Evolutionary conservation across 192 early-diverging fungal species (phyloP).

Genomic region (Entophlyctis luteolus): DNA sequence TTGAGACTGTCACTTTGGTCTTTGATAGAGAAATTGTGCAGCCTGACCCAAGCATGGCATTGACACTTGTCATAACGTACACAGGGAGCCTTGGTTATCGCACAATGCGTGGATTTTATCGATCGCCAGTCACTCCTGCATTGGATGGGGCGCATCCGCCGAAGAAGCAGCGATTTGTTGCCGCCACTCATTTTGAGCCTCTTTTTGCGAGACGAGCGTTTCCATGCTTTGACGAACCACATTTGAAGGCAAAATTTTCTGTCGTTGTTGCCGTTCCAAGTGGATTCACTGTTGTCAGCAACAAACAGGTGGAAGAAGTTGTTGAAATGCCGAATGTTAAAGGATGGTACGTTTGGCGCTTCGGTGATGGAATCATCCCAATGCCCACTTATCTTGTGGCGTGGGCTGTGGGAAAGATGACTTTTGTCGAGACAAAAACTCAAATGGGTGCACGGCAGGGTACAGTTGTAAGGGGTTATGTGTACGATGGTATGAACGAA

Average conservation of each 20-base stretch:
- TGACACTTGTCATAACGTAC: conserved; percentile 15
- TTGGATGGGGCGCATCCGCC: background rate
- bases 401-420: conserved; percentile 27
- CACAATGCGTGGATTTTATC: conserved; percentile 14
- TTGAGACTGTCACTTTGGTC: background rate
- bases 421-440: background rate
- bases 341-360: conserved; percentile 28
- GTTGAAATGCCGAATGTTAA: background rate
- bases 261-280: conserved; percentile 40
- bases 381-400: conserved; percentile 48
- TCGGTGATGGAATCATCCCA: conserved; percentile 18
- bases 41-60: background rate
- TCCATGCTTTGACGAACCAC: conserved; percentile 47
- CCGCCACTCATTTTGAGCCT: conserved; percentile 47
- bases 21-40: background rate
- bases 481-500: conserved; percentile 33
- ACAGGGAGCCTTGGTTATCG: background rate
- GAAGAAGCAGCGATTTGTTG: conserved; percentile 12
- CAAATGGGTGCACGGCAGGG: background rate
- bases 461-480: conserved; percentile 43
- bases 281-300: conserved; percentile 48
- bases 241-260: conserved; percentile 54
- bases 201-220: conserved; percentile 34
- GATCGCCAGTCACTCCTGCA: background rate
- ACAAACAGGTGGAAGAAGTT: conserved; percentile 43